Percentiles rank a stretch among this genome's conserved stretches.
Evolutionary conservation across 1,139 yeast genomes (phyloP).

Genomic region (Sugiyamaella paludigena): DNA sequence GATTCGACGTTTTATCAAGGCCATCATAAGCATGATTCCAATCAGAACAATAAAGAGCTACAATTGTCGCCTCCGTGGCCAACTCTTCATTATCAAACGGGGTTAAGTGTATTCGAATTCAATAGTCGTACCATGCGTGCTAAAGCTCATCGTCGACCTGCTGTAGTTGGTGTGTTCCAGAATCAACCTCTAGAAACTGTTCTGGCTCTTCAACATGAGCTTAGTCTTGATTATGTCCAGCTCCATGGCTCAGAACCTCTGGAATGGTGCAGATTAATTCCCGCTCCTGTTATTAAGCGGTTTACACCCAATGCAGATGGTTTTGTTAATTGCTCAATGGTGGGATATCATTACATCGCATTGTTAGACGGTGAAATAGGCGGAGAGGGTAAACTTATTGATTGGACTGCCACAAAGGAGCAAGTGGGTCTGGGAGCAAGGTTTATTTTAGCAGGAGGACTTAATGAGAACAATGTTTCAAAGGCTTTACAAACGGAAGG

Average conservation of each 20-base stretch:
- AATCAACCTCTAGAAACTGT: slow-evolving; percentile 74
- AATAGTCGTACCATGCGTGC: slow-evolving; percentile 23
- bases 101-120: slow-evolving; percentile 22
- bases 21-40: too few relatives aligned
- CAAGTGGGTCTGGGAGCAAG: slow-evolving; percentile 46
- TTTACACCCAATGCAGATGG: slow-evolving; percentile 60
- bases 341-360: slow-evolving; percentile 51
- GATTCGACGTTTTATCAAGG: too few relatives aligned
- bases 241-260: slow-evolving; percentile 83
- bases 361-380: slow-evolving; percentile 86
- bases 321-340: slow-evolving; percentile 40
- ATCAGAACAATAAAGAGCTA: too few relatives aligned
- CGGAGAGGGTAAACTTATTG: slow-evolving; percentile 79
- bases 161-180: slow-evolving; percentile 84
- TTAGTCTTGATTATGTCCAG: slow-evolving; percentile 74
- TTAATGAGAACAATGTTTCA: slow-evolving; percentile 67
- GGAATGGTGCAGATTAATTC: slow-evolving; percentile 48
- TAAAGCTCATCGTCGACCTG: slow-evolving; percentile 53
- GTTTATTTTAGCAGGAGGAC: slow-evolving; percentile 85
- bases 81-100: slow-evolving; percentile 3
- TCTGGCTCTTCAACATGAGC: slow-evolving; percentile 44
- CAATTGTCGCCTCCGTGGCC: slow-evolving; percentile 8
- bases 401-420: slow-evolving; percentile 59
- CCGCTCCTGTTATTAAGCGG: slow-evolving; percentile 69
- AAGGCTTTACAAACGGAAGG: slow-evolving; percentile 50